These are phyloP conservation scores for Irpex sp. DNA, from an alignment of 1,284 basidiomycete genomes.

Conservation along the genomic window DNA sequence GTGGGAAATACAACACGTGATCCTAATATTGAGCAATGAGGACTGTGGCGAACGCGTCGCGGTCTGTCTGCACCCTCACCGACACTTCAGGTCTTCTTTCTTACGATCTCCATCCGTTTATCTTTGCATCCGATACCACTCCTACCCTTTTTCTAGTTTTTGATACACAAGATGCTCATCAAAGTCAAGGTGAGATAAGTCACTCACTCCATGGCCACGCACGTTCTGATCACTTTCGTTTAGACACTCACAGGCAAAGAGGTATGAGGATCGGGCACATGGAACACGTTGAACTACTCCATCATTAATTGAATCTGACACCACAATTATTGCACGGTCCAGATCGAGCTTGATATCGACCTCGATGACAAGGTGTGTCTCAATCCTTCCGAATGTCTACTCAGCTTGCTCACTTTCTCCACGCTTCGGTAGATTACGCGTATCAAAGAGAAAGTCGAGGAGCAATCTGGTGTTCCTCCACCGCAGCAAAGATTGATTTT, in stretches of 20 bases:
- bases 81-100: not conserved
- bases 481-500: slow-evolving; percentile 96
- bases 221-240: not conserved
- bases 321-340: slow-evolving; percentile 7
- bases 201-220: slow-evolving; percentile 10
- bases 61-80: not conserved
- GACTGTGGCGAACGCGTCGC: not conserved
- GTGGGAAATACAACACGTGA: not conserved
- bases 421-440: slow-evolving; percentile 67
- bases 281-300: not conserved
- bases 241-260: slow-evolving; percentile 93
- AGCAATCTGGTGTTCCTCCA: slow-evolving; percentile 98
- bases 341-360: slow-evolving; percentile 98
- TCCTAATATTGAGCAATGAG: not conserved
- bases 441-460: slow-evolving; percentile 99
- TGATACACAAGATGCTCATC: slow-evolving; percentile 55
- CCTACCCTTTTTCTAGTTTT: not conserved
- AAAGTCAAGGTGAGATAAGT: slow-evolving; percentile 67
- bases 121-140: not conserved
- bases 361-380: slow-evolving; percentile 77
- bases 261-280: slow-evolving; percentile 40
- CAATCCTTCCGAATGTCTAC: not conserved
- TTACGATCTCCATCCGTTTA: not conserved
- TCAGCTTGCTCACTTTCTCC: not conserved
- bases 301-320: slow-evolving; percentile 8